Evolutionary conservation across 2,329 filamentous ascomycete species (phyloP), one percentile per base, ranked within the genome.

Genomic region (Penicillium sp.): DNA sequence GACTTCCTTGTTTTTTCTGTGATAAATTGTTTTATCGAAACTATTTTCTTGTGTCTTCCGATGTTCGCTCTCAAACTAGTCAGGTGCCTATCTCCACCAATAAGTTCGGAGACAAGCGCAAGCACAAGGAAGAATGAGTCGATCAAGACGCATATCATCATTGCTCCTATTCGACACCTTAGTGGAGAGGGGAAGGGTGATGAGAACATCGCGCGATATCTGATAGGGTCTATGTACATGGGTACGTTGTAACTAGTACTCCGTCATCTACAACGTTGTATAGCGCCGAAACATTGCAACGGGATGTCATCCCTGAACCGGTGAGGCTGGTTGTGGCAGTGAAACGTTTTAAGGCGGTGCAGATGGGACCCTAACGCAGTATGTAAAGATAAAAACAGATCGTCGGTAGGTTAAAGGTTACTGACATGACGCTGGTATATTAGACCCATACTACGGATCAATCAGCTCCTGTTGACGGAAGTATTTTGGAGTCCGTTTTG

Each of bases 311-410:
- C 36, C 53, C 47, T 52, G 49, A 56, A 55, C 49, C 32, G 41
- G 46, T 67, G 67, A 68, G 66, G 67, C 62, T 68, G 60, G 58
- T 43, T 56, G 66, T 70, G 67, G 67, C 68, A 69, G 68, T 67
- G 66, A 63, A 60, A 61, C 49, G 51, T 46, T 47, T 19, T 63
- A 59, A 57, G 65, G 66, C 64, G 67, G 67, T 70, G 66, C 65
- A 63, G 55, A 60, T 57, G 56, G n/a, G 35, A 48, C 55, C 23
- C 56, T 59, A 48, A 59, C 56, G 60, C 48, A 46, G 40, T 32
- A 53, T 47, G 39, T 39, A 48, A 36, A 51, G 42, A 34, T 27
- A 49, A 48, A 44, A 39, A 42, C 39, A 49, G 61, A 66, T 69
- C 59, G 56, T 68, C 59, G 56, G 54, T 36, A 8, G 51, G 49